Evolutionary conservation across 352 stramenopile species (phyloP), one percentile per base, ranked within the genome.

Genomic region (Aphanomyces stellatus): DNA sequence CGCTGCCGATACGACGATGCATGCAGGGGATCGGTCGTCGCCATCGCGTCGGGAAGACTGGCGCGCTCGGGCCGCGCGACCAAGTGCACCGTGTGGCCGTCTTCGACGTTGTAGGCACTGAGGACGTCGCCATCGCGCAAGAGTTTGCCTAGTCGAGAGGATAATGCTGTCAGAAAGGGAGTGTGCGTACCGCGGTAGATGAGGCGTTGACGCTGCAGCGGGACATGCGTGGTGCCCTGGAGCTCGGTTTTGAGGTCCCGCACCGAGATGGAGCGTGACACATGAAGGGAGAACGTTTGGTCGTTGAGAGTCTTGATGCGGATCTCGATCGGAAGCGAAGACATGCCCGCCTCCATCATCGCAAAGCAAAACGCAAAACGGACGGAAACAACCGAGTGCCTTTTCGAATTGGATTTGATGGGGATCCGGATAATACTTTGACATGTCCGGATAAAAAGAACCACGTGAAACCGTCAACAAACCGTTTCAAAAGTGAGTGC

Each of bases 71-170:
- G 79, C 55, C 88, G 90, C 30, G 85, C 76, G n/a, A 98, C 87
- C 46, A 97, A 73, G 56, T 98, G 91, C 28, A 98, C 74, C n/a
- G 82, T 97, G 67, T 97, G 90, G 11, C 90, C 91, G 57, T 96
- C 79, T 71, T 97, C 86, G n/a, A 98, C 78, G 30, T 89, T 83
- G 68, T 98, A 98, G 19, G 70, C 75, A 27, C 74, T 72, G 25
- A 97, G 70, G 34, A 61, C 34, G 1, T 79, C 69, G 6, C 77
- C 82, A 71, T 98, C 91, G 51, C 90, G 88, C 19, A 98, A 72
- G 31, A 96, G 48, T 57, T 94, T 95, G 30, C 88, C 74, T 80
- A 62, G n/a, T 6, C 1, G 4, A 70, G 24, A 57, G 13, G 35
- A 43, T 33, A 51, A 35, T 15, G 27, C 22, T 40, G 33, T 51